A percentile compares a stretch with the other conserved stretches of the same genome.
These are phyloP conservation scores for Suillus tomentosus DNA, from an alignment of 768 basidiomycete genomes.

Conservation along the genomic window DNA sequence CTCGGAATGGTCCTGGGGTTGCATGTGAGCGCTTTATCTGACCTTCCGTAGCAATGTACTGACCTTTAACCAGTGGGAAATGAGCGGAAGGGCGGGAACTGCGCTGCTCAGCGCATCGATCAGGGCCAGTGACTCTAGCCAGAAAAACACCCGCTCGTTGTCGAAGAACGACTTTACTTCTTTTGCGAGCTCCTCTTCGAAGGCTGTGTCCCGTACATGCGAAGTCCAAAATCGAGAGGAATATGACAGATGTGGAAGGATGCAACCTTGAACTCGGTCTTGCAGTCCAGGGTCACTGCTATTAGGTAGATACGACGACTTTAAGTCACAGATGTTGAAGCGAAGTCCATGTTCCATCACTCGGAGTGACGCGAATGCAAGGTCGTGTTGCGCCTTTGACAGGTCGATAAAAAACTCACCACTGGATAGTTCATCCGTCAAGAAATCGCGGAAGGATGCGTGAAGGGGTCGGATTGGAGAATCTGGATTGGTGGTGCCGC, in stretches of 20 bases:
- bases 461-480: conserved; percentile 23
- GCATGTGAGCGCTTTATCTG: not conserved
- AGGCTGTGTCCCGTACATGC: conserved; percentile 10
- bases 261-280: conserved; percentile 4
- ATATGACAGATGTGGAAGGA: conserved; percentile 11
- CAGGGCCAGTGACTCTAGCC: conserved; percentile 8
- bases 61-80: not conserved
- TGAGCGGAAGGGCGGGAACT: not conserved
- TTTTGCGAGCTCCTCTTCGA: not conserved
- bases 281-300: conserved; percentile 17
- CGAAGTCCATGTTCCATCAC: conserved; percentile 32
- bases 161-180: conserved; percentile 9
- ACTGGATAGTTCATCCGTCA: conserved; percentile 17
- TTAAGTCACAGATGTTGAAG: conserved; percentile 39
- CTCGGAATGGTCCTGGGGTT: not conserved
- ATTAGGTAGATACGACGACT: conserved; percentile 33
- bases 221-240: conserved; percentile 16
- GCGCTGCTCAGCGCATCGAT: not conserved
- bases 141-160: conserved; percentile 13
- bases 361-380: conserved; percentile 26
- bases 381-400: conserved; percentile 16
- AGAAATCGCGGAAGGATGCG: conserved; percentile 31
- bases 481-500: conserved; percentile 4
- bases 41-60: not conserved
- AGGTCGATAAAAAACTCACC: conserved; percentile 18